Conservation (phyloP, 1,284 basidiomycete genomes). For the Moniliella sp. region DNA sequence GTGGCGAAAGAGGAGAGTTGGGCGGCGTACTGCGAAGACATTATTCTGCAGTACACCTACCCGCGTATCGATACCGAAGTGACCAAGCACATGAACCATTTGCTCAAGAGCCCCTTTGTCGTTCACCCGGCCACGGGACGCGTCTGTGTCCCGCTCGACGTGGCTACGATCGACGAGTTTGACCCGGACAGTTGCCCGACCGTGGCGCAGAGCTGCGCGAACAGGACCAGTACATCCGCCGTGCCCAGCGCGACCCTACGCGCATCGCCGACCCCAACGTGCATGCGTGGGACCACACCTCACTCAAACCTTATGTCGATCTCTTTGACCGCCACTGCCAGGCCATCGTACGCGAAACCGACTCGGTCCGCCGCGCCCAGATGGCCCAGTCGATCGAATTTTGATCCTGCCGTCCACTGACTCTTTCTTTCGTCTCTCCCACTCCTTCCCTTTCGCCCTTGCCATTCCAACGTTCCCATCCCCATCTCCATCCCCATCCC, state of each 20-base stretch:
- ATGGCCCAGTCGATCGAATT: too few species aligned
- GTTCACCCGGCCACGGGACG: constrained; percentile 87
- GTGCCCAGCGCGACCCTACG: constrained; percentile 31
- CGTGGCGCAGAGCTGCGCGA: constrained; percentile 59
- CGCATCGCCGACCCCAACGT: constrained; percentile 37
- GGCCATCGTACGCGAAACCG: constrained; percentile 35
- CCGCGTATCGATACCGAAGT: constrained; percentile 90
- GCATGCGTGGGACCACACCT: constrained; percentile 38
- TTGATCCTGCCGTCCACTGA: too few species aligned
- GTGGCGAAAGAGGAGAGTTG: constrained; percentile 24
- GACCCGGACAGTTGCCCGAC: constrained; percentile 69
- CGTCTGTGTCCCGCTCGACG: constrained; percentile 79
- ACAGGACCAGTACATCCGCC: constrained; percentile 42
- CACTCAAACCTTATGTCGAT: constrained; percentile 65
- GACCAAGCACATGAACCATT: constrained; percentile 85
- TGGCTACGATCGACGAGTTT: constrained; percentile 54
- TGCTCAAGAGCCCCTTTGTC: constrained; percentile 92
- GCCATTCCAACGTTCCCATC: too few species aligned
- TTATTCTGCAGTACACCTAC: constrained; percentile 82
- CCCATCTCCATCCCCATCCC: too few species aligned
- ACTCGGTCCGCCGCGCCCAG: too few species aligned
- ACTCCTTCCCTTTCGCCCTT: too few species aligned
- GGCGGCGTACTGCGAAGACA: constrained; percentile 44
- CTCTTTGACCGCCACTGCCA: constrained; percentile 56
- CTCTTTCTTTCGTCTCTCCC: too few species aligned